A percentile compares a stretch with the other conserved stretches of the same genome.
Conservation (phyloP, 2,329 filamentous ascomycete species). For the Colletotrichum sp. region DNA sequence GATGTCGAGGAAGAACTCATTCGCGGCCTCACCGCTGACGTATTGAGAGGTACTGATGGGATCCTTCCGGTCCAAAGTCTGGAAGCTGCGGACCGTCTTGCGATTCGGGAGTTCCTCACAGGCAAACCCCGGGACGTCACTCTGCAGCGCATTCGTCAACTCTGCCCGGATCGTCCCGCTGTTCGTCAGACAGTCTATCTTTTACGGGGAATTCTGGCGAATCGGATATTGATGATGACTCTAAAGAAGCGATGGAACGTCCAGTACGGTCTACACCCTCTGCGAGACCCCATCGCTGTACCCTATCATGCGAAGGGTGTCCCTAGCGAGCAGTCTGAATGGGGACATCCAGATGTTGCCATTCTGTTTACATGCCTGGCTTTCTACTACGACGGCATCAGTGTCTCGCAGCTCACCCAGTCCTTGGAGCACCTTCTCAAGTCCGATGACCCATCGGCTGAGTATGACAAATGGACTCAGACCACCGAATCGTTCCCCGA, state of each 20-base stretch:
- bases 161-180: conserved; percentile 36
- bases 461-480: conserved; percentile 59
- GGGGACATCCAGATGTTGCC: conserved; percentile 70
- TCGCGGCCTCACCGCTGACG: conserved; percentile 41
- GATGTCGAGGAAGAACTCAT: conserved; percentile 52
- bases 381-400: conserved; percentile 70
- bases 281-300: conserved; percentile 66
- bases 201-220: conserved; percentile 66
- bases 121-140: conserved; percentile 25
- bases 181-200: conserved; percentile 51
- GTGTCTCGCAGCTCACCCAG: conserved; percentile 50
- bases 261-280: conserved; percentile 63
- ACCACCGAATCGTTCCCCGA: conserved; percentile 45
- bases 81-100: conserved; percentile 30
- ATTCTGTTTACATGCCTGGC: conserved; percentile 69
- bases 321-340: conserved; percentile 68
- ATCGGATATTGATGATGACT: conserved; percentile 63
- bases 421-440: conserved; percentile 55
- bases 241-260: conserved; percentile 72
- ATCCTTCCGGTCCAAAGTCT: conserved; percentile 35
- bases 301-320: conserved; percentile 71
- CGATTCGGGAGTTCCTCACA: conserved; percentile 28
- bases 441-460: conserved; percentile 59
- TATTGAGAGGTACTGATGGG: conserved; percentile 34
- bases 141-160: conserved; percentile 25